These are phyloP conservation scores for Dispira parvispora DNA, from an alignment of 192 early-diverging fungal genomes.

Conservation along the genomic window DNA sequence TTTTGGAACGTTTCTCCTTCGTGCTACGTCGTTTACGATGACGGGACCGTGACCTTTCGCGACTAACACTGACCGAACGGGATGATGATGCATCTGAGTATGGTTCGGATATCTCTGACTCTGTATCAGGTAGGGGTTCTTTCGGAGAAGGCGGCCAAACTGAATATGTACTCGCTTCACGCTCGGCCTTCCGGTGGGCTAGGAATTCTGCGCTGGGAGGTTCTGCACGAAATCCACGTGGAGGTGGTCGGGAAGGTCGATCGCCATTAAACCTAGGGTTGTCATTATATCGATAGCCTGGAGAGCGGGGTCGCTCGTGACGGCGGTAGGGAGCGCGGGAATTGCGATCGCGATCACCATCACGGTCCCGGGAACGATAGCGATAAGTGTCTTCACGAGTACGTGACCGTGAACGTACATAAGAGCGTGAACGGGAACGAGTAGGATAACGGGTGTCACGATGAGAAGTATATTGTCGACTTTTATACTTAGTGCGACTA, in stretches of 20 bases:
- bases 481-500: too few relatives aligned
- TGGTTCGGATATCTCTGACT: too few relatives aligned
- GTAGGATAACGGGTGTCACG: too few relatives aligned
- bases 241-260: not conserved
- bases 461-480: too few relatives aligned
- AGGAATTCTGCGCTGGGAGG: conserved; percentile 14
- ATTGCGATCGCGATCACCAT: not conserved
- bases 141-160: conserved; percentile 37
- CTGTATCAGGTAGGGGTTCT: conserved; percentile 13
- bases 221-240: not conserved
- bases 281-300: not conserved
- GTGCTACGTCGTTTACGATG: too few relatives aligned
- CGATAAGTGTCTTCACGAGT: not conserved
- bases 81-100: too few relatives aligned
- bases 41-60: too few relatives aligned
- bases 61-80: too few relatives aligned
- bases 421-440: too few relatives aligned
- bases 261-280: not conserved
- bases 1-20: too few relatives aligned
- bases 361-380: not conserved
- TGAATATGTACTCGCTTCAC: conserved; percentile 23
- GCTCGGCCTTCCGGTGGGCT: conserved; percentile 20
- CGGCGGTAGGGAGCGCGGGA: not conserved
- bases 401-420: not conserved
- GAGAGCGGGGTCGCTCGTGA: not conserved